phyloP scores from a whole-genome alignment of 2,329 filamentous ascomycete genomes.

The Aspergillus floridensis region DNA sequence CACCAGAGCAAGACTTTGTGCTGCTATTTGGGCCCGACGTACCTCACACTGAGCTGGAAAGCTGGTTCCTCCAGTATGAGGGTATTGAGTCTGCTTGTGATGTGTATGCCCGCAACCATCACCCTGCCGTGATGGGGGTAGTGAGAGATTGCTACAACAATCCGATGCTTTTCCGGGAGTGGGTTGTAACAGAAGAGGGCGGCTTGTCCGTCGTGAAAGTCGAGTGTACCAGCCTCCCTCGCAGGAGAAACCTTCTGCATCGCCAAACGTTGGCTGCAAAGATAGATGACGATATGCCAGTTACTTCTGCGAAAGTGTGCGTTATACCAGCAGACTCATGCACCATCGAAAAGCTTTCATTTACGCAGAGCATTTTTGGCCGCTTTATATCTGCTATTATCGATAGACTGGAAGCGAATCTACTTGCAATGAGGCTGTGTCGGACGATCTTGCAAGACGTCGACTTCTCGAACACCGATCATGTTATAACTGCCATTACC shows the following conservation, averaged over 20 bases:
- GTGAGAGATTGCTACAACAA: conserved; percentile 29
- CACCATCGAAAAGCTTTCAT: conserved; percentile 45
- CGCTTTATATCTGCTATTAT: conserved; percentile 71
- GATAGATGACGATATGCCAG: conserved; percentile 8
- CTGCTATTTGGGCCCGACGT: conserved; percentile 28
- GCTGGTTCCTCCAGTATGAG: conserved; percentile 23
- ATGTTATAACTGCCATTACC: conserved; percentile 68
- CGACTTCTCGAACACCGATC: conserved; percentile 51
- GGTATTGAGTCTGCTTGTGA: conserved; percentile 24
- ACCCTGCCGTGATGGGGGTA: conserved; percentile 18
- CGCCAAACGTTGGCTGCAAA: conserved; percentile 9
- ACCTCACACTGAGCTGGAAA: conserved; percentile 11
- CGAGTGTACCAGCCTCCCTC: conserved; percentile 28
- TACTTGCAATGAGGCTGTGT: conserved; percentile 63
- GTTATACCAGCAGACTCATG: conserved; percentile 26
- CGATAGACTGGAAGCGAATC: conserved; percentile 63
- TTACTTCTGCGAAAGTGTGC: conserved; percentile 16
- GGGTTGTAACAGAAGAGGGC: conserved; percentile 17
- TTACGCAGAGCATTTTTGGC: conserved; percentile 48
- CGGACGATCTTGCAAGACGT: conserved; percentile 55
- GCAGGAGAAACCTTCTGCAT: conserved; percentile 29
- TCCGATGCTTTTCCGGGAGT: conserved; percentile 25
- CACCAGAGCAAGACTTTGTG: conserved; percentile 23
- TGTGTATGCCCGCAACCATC: conserved; percentile 16
- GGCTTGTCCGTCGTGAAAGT: conserved; percentile 17